A percentile compares a stretch with the other conserved stretches of the same genome.
Conservation (phyloP, 1,139 yeast species). For the Blastobotrys malaysiensis region DNA sequence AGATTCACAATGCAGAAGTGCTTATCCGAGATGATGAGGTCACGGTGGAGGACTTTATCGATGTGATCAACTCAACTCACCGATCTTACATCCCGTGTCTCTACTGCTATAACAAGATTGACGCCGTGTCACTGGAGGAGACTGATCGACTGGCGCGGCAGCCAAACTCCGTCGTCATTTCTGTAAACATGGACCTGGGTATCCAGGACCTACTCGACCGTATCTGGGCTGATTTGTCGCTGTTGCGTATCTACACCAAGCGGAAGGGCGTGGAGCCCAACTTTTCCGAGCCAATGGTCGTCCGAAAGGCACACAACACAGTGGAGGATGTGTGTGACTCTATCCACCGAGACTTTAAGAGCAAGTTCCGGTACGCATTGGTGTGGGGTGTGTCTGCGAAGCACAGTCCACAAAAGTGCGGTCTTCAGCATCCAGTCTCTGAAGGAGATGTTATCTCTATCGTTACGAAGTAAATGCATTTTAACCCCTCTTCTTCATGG, state of each 20-base stretch:
- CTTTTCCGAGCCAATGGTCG: slow-evolving; percentile 86
- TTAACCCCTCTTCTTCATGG: too few relatives aligned
- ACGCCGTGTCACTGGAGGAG: slow-evolving; percentile 92
- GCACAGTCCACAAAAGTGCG: slow-evolving; percentile 96
- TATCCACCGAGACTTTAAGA: slow-evolving; percentile 87
- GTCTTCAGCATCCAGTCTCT: slow-evolving; percentile 71
- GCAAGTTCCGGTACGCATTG: slow-evolving; percentile 85
- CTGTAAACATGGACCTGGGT: slow-evolving; percentile 84
- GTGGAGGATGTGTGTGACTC: slow-evolving; percentile 87
- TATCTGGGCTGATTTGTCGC: slow-evolving; percentile 82
- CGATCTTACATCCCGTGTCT: slow-evolving; percentile 86
- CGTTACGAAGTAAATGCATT: slow-evolving; percentile 72
- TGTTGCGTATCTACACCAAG: slow-evolving; percentile 81
- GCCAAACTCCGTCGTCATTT: slow-evolving; percentile 89
- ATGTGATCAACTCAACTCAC: slow-evolving; percentile 80
- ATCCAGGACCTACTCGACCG: slow-evolving; percentile 83
- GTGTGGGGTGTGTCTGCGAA: slow-evolving; percentile 97
- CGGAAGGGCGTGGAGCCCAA: slow-evolving; percentile 77
- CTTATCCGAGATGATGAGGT: slow-evolving; percentile 82
- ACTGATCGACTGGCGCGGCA: slow-evolving; percentile 86
- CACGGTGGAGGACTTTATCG: slow-evolving; percentile 91
- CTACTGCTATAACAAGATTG: slow-evolving; percentile 91
- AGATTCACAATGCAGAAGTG: slow-evolving; percentile 90
- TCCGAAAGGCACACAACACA: slow-evolving; percentile 64
- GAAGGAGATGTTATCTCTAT: slow-evolving; percentile 95